These are phyloP conservation scores for Boletus reticulatus DNA, from an alignment of 768 basidiomycete species.

Conservation along the genomic window DNA sequence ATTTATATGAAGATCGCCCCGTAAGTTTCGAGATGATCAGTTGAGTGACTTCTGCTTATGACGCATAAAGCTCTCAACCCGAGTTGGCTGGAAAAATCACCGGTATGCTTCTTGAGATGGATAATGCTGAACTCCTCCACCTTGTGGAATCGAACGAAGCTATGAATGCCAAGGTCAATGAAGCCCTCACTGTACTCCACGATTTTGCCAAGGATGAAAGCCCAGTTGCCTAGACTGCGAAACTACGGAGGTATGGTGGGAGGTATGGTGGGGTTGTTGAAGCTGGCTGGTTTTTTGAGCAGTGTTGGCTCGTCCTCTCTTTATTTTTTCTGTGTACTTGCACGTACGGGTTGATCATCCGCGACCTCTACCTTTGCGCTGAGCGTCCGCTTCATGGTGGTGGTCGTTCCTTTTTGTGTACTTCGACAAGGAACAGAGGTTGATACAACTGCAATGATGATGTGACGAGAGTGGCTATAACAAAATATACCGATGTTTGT, in stretches of 20 bases:
- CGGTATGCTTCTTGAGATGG: conserved; percentile 99
- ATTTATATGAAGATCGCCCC: conserved; percentile 87
- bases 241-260: conserved; percentile 1
- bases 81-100: conserved; percentile 98
- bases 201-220: conserved; percentile 63
- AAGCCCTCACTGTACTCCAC: conserved; percentile 85
- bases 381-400: conserved; percentile 40
- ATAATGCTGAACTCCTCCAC: conserved; percentile 88
- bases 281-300: conserved; percentile 34
- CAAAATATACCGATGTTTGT: no score
- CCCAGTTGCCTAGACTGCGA: background rate
- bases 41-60: conserved; percentile 5
- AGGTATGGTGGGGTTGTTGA: background rate
- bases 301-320: conserved; percentile 49
- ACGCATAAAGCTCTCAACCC: conserved; percentile 62
- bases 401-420: conserved; percentile 55
- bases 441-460: conserved; percentile 46
- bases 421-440: conserved; percentile 52
- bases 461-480: no score
- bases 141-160: conserved; percentile 81
- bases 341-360: conserved; percentile 36
- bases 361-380: conserved; percentile 37
- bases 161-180: conserved; percentile 86
- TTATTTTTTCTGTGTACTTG: conserved; percentile 36
- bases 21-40: conserved; percentile 44